Base-by-base conservation (phyloP, 176 grass and related monocot species). In the Oryza coarctata region DNA sequence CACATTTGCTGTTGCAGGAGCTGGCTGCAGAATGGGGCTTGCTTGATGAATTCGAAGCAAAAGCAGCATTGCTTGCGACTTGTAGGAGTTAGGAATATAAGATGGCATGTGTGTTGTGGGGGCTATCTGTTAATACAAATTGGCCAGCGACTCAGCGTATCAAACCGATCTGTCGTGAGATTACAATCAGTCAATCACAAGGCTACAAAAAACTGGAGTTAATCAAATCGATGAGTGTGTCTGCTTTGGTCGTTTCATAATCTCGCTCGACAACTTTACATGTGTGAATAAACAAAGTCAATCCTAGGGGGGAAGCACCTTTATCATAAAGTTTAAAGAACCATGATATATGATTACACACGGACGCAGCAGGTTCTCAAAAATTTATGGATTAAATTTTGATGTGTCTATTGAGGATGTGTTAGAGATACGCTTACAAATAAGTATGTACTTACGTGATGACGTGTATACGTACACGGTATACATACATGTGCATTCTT, bases 1-100 rank as follows among this genome's bases (percentile, higher is more conserved):
- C 70, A 83, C 34, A 73, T 55, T 65, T 49, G 55, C 58, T 73
- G n/a, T n/a, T n/a, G n/a, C n/a, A n/a, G 22, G 31, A 27, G 65
- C 47, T 13, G 9, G 30, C 58, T 33, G 36, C 41, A 52, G 28
- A 44, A 26, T 18, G 38, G 6, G 26, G 2, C 69, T 47, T 31
- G 12, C 68, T 32, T 31, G 1, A 60, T 23, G 57, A 26, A 83
- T 65, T 83, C n/a, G 17, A 74, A 83, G 81, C 81, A 74, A 66
- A 23, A 75, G 29, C 70, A 65, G 65, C 29, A 44, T 28, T 39
- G 27, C 25, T 30, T 63, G 22, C 40, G 8, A 17, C n/a, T 12
- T n/a, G 5, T 7, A 77, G 2, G 50, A 22, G 33, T 57, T 38
- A 9, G 7, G 36, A 38, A 38, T 38, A 32, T 2, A 2, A 32